Percentiles rank a stretch among this genome's conserved stretches.
Evolutionary conservation across 2,329 filamentous ascomycete species (phyloP).

Genomic region (Colletotrichum nymphaeae): DNA sequence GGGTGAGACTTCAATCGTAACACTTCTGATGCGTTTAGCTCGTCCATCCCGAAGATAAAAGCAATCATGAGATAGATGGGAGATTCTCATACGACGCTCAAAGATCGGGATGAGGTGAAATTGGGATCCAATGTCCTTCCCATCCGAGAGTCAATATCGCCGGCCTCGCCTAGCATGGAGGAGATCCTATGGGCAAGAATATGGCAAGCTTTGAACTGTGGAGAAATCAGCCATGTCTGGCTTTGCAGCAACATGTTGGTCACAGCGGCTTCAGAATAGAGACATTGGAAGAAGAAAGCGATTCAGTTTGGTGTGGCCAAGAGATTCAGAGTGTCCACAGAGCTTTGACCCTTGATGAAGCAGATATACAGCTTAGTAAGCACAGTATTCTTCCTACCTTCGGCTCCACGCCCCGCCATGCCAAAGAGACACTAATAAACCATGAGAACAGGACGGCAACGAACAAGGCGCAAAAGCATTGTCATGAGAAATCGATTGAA

Average conservation of each 20-base stretch:
- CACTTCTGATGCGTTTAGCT: neutral
- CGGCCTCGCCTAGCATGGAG: neutral
- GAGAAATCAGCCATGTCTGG: neutral
- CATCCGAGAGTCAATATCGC: neutral
- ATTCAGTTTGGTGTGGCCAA: neutral
- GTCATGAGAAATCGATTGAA: neutral
- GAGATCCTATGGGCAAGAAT: neutral
- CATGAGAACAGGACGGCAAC: neutral
- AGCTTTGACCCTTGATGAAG: neutral
- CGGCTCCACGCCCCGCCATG: neutral
- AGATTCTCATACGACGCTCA: too few species aligned
- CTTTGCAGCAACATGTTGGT: neutral
- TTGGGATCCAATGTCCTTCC: neutral
- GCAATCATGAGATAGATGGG: neutral
- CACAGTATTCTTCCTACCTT: accelerated
- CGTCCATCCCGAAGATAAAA: neutral
- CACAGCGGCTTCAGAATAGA: neutral
- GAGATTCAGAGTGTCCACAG: neutral
- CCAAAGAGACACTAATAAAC: neutral
- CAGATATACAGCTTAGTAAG: neutral
- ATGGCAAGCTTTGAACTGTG: neutral
- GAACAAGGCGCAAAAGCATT: neutral
- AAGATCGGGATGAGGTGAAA: neutral
- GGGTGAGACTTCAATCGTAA: neutral
- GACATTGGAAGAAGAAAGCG: neutral